These are phyloP conservation scores for Naganishia antarctica DNA, from an alignment of 768 basidiomycete species.

Conservation along the genomic window DNA sequence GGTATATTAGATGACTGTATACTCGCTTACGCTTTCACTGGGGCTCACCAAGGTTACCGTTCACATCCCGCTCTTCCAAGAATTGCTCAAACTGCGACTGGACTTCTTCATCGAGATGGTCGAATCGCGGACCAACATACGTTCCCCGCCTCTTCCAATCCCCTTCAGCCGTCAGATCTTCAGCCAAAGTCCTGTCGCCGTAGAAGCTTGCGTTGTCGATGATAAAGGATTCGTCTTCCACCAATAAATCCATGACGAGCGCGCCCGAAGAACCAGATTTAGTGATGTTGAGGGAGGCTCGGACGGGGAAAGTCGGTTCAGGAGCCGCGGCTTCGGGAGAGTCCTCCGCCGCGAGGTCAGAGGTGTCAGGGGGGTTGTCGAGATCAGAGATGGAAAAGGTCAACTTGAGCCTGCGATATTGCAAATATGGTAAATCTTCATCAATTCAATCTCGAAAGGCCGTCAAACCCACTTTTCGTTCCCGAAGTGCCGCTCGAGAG, in stretches of 20 bases:
- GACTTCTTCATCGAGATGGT: constrained; percentile 76
- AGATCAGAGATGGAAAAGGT: constrained; percentile 92
- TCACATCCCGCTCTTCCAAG: constrained; percentile 82
- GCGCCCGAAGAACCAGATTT: constrained; percentile 62
- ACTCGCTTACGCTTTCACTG: too few relatives aligned
- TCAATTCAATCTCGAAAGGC: background rate
- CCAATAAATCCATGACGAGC: constrained; percentile 54
- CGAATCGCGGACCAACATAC: constrained; percentile 93
- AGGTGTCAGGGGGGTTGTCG: constrained; percentile 53
- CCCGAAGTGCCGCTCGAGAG: constrained; percentile 75
- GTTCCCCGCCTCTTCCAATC: constrained; percentile 89
- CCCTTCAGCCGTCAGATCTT: constrained; percentile 74
- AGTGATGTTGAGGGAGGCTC: constrained; percentile 73
- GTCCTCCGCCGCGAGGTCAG: constrained; percentile 41
- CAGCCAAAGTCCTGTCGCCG: constrained; percentile 64
- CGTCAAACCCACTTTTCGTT: constrained; percentile 68
- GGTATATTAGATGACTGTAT: too few relatives aligned
- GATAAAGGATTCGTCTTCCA: constrained; percentile 50
- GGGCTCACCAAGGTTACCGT: constrained; percentile 58
- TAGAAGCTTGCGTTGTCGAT: constrained; percentile 82
- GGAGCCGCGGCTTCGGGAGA: constrained; percentile 41
- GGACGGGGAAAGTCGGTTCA: constrained; percentile 62
- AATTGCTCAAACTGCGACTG: constrained; percentile 89
- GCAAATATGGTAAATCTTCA: background rate
- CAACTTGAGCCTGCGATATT: constrained; percentile 63